A percentile compares a stretch with the other conserved stretches of the same genome.
phyloP scores from a whole-genome alignment of 2,329 filamentous ascomycete genomes.

The Tolypocladium guangdongense region DNA sequence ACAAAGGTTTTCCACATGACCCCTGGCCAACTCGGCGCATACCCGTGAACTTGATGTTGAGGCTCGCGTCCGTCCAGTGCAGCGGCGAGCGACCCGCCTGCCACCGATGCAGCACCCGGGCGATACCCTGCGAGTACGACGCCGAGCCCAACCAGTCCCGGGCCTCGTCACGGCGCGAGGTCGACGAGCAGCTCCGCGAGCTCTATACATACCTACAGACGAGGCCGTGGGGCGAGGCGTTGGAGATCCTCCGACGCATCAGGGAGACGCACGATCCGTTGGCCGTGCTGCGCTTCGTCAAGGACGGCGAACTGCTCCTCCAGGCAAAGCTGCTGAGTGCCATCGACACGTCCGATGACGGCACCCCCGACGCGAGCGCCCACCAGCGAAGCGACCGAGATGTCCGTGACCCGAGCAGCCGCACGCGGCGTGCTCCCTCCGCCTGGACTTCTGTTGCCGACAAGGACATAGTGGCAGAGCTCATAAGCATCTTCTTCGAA shows the following conservation, averaged over 20 bases:
- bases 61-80: background rate
- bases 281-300: background rate
- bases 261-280: background rate
- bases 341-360: background rate
- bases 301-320: background rate
- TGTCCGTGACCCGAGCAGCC: background rate
- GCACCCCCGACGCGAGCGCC: background rate
- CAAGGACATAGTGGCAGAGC: background rate
- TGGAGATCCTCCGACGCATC: constrained; percentile 1
- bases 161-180: background rate
- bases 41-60: no score
- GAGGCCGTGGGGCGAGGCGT: background rate
- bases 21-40: no score
- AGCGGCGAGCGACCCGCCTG: background rate
- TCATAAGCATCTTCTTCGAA: constrained; percentile 1
- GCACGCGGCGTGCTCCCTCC: background rate
- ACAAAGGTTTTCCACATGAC: background rate
- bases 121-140: background rate
- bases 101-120: background rate
- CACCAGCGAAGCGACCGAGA: background rate
- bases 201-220: background rate
- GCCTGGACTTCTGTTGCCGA: background rate
- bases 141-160: background rate
- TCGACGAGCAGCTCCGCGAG: constrained; percentile 1
- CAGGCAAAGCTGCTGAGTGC: background rate